These are phyloP conservation scores for Mycena vitilis DNA, from an alignment of 768 basidiomycete genomes.

Conservation along the genomic window DNA sequence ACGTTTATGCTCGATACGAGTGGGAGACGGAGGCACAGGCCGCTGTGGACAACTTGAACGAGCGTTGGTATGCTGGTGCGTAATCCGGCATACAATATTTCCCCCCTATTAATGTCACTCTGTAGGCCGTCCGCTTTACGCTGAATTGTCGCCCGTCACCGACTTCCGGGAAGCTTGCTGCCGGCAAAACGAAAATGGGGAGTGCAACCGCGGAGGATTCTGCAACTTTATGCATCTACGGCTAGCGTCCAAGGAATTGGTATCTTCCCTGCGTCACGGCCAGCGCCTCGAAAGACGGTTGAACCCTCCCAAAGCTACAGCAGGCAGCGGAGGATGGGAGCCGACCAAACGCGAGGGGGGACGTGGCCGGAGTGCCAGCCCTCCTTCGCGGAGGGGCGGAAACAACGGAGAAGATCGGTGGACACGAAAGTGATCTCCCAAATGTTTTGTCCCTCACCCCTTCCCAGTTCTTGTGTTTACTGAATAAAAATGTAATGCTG, in stretches of 20 bases:
- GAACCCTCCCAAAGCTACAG: constrained; percentile 71
- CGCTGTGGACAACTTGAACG: constrained; percentile 93
- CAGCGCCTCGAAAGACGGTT: constrained; percentile 86
- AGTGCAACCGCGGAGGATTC: constrained; percentile 97
- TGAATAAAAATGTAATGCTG: constrained; percentile 30
- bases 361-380: constrained; percentile 81
- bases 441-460: not conserved
- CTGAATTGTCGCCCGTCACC: constrained; percentile 97
- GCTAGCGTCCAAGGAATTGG: constrained; percentile 86
- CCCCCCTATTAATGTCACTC: constrained; percentile 25
- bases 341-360: constrained; percentile 76
- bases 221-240: constrained; percentile 99
- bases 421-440: constrained; percentile 65
- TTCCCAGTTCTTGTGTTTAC: constrained; percentile 12
- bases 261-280: constrained; percentile 80
- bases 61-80: constrained; percentile 97
- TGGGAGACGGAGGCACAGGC: constrained; percentile 98
- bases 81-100: constrained; percentile 29
- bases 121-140: constrained; percentile 90
- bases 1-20: constrained; percentile 97
- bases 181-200: constrained; percentile 97
- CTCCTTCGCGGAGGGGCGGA: constrained; percentile 64
- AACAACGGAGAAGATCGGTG: constrained; percentile 81
- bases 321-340: constrained; percentile 87
- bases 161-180: constrained; percentile 99